Base-by-base conservation (phyloP, 768 basidiomycete species). In the Holtermannia corniformis region DNA sequence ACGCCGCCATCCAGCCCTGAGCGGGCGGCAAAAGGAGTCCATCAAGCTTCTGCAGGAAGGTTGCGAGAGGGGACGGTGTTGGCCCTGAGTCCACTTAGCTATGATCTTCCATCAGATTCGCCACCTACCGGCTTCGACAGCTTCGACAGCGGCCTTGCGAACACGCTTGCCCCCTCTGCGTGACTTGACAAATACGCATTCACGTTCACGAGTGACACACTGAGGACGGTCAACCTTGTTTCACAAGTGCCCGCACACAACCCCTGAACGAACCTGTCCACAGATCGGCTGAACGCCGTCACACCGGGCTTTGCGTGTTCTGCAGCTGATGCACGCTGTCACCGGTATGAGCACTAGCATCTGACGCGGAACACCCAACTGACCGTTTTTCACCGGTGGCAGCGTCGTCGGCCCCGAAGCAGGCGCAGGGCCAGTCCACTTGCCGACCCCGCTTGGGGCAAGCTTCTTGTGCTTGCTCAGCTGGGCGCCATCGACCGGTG, bases 141-240 rank as follows among this genome's bases (percentile, higher is more conserved):
- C 26, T 16, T 0, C 52, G 59, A 59, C 48, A 68, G 61, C 55
- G 41, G 63, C 65, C 22, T 60, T 59, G 47, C 61, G 61, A 60
- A 64, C 68, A 45, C 70, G 59, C 12, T 66, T 68, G 23, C 70
- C 70, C 21, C 70, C 70, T 47, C 70, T 49, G 16, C 65, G 50
- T 28, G 64, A 66, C 52, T 72, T 72, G 46, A 72, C 68, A 54
- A 58, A 72, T 12, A 65, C 64, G 47, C 70, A 72, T 49, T 69
- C 66, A 5, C 67, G 23, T 1, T 54, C 55, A 51, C 69, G 69
- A 40, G 56, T 58, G 13, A 40, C 27, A 49, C 70, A 72, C 63
- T 71, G 51, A n/a, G n/a, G 16, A 19, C 5, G 13, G 13, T 12
- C 23, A 26, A 51, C 13, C 16, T 28, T 28, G 16, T 4, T 26